Evolutionary conservation across 2,329 filamentous ascomycete species (phyloP).

Genomic region (Fusarium cicatricum): DNA sequence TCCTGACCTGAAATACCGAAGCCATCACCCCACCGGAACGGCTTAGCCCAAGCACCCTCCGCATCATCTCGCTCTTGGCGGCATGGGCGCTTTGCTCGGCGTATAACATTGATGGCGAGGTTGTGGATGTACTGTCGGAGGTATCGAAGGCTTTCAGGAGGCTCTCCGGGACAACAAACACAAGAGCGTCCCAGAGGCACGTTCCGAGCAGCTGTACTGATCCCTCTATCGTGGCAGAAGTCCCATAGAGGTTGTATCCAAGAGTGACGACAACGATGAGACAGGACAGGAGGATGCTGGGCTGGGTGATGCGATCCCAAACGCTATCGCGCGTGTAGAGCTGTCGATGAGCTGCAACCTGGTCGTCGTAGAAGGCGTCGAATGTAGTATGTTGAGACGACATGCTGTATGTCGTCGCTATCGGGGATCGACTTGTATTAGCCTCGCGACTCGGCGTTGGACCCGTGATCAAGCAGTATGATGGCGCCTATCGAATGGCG

Average conservation of each 20-base stretch:
- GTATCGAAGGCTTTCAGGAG: conserved; percentile 65
- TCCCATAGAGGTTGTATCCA: conserved; percentile 47
- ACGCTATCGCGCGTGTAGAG: conserved; percentile 39
- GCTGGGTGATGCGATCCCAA: conserved; percentile 47
- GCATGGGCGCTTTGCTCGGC: conserved; percentile 55
- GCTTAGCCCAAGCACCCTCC: conserved; percentile 68
- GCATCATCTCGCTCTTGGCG: conserved; percentile 71
- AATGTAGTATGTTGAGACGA: conserved; percentile 45
- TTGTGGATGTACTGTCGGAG: conserved; percentile 60
- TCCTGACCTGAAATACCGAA: conserved; percentile 65
- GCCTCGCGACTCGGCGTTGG: conserved; percentile 27
- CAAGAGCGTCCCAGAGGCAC: conserved; percentile 67
- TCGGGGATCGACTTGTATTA: conserved; percentile 29
- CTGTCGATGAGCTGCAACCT: conserved; percentile 46
- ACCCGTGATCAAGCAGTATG: conserved; percentile 39
- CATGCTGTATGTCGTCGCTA: conserved; percentile 42
- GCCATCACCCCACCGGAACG: conserved; percentile 61
- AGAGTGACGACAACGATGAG: conserved; percentile 46
- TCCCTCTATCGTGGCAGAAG: conserved; percentile 44
- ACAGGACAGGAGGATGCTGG: conserved; percentile 47
- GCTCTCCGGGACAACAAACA: conserved; percentile 63
- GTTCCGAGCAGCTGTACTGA: conserved; percentile 45
- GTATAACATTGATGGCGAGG: conserved; percentile 50
- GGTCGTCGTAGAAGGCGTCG: conserved; percentile 49
- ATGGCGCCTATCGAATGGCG: conserved; percentile 33